Percentiles rank a stretch among this genome's conserved stretches.
phyloP scores from a whole-genome alignment of 1,139 yeast genomes.

The Casaregolazyma suthepensis region DNA sequence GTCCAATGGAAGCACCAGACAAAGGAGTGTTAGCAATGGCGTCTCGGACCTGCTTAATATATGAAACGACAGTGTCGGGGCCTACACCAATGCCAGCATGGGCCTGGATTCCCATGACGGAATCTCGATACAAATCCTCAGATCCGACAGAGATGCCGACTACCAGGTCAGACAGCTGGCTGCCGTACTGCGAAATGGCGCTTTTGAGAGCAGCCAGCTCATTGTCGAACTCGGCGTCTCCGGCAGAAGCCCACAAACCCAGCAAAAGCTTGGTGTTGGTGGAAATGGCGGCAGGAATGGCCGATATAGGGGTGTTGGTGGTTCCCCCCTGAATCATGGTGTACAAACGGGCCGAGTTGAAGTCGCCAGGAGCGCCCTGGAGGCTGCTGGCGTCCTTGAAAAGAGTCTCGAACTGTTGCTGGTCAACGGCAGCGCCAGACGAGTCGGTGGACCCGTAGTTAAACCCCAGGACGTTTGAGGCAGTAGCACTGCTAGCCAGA shows the following conservation, averaged over 20 bases:
- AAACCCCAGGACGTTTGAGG: constrained; percentile 19
- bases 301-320: constrained; percentile 25
- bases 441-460: constrained; percentile 23
- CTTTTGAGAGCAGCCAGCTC: constrained; percentile 28
- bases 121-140: constrained; percentile 79
- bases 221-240: constrained; percentile 26
- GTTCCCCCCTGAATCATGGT: constrained; percentile 26
- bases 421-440: constrained; percentile 17
- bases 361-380: constrained; percentile 17
- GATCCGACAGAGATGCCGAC: constrained; percentile 81
- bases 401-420: constrained; percentile 25
- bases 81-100: constrained; percentile 45
- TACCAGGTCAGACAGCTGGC: constrained; percentile 31
- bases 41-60: constrained; percentile 54
- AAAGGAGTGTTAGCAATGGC: constrained; percentile 35
- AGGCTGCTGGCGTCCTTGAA: constrained; percentile 19
- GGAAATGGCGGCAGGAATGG: constrained; percentile 30
- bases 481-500: constrained; percentile 50
- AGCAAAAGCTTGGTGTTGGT: constrained; percentile 29
- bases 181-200: constrained; percentile 23
- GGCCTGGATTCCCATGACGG: constrained; percentile 25
- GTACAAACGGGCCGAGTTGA: constrained; percentile 23
- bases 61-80: constrained; percentile 58
- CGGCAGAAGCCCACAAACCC: constrained; percentile 32
- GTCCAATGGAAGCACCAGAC: constrained; percentile 19